phyloP scores from a whole-genome alignment of 2,329 filamentous ascomycete species.

The Arthrobotrys sinensis region DNA sequence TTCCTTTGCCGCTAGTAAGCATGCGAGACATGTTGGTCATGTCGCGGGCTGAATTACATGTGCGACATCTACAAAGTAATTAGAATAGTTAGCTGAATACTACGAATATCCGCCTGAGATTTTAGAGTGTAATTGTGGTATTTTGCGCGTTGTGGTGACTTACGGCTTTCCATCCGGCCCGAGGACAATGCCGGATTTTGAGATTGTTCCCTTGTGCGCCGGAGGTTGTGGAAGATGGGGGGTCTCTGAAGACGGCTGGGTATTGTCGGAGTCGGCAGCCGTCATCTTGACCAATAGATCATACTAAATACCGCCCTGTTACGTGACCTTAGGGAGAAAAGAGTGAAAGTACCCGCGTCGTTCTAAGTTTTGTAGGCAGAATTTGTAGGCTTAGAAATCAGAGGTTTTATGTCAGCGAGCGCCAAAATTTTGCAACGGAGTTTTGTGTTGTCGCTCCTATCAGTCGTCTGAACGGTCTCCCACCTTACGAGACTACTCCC shows the following conservation, averaged over 20 bases:
- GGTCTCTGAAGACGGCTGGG: slow-evolving; percentile 14
- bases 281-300: slow-evolving; percentile 19
- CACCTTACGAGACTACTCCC: too few species aligned
- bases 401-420: slow-evolving; percentile 21
- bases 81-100: too few species aligned
- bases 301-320: not conserved
- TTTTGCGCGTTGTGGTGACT: slow-evolving; percentile 66
- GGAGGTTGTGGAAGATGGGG: slow-evolving; percentile 39
- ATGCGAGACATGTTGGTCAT: slow-evolving; percentile 75
- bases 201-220: slow-evolving; percentile 47
- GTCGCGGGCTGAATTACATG: slow-evolving; percentile 76
- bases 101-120: too few species aligned
- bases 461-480: too few species aligned
- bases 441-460: slow-evolving; percentile 33
- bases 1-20: slow-evolving; percentile 69
- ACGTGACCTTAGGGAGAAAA: not conserved
- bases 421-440: slow-evolving; percentile 41
- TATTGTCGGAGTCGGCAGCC: slow-evolving; percentile 10
- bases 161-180: slow-evolving; percentile 89
- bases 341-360: not conserved
- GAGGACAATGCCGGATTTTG: slow-evolving; percentile 79
- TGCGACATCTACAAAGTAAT: too few species aligned
- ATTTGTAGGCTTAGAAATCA: slow-evolving; percentile 53
- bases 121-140: too few species aligned
- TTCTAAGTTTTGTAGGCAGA: not conserved